Conservation (phyloP, 2,329 filamentous ascomycete species). For the Aspergillus melleus region DNA sequence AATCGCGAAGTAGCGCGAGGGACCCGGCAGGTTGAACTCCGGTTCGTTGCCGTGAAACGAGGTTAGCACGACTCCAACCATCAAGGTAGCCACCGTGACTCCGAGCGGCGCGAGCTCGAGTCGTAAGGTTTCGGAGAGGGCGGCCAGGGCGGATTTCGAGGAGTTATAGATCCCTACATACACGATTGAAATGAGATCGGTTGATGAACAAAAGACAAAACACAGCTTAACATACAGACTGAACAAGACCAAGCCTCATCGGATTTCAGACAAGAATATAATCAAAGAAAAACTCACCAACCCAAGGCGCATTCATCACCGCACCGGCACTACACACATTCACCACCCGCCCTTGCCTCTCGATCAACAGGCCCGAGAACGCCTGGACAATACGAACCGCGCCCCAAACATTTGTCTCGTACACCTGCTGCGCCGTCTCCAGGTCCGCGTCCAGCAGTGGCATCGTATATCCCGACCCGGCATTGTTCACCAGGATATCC, state of each 20-base stretch:
- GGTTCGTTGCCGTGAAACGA: conserved; percentile 16
- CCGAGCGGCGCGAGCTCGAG: conserved; percentile 34
- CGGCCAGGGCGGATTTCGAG: conserved; percentile 32
- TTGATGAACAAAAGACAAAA: conserved; percentile 12
- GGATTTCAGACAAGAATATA: too few species aligned
- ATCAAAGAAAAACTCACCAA: conserved; percentile 20
- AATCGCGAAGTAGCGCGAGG: conserved; percentile 11
- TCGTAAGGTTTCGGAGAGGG: conserved; percentile 30
- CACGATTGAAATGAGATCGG: conserved; percentile 8
- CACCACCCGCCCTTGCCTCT: conserved; percentile 30
- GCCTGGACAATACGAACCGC: conserved; percentile 27
- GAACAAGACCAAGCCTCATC: too few species aligned
- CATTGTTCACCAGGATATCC: conserved; percentile 45
- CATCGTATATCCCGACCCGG: conserved; percentile 32
- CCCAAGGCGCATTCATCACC: conserved; percentile 39
- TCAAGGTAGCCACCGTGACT: conserved; percentile 30
- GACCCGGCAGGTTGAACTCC: neutral
- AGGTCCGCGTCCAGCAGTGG: conserved; percentile 28
- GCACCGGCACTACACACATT: conserved; percentile 14
- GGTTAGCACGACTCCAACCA: conserved; percentile 24
- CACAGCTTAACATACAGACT: neutral
- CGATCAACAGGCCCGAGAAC: conserved; percentile 27
- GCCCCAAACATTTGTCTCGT: conserved; percentile 37
- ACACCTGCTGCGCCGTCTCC: conserved; percentile 24
- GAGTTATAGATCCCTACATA: conserved; percentile 28